phyloP scores from a whole-genome alignment of 2,329 filamentous ascomycete species.

The Gaeumannomyces sp. region DNA sequence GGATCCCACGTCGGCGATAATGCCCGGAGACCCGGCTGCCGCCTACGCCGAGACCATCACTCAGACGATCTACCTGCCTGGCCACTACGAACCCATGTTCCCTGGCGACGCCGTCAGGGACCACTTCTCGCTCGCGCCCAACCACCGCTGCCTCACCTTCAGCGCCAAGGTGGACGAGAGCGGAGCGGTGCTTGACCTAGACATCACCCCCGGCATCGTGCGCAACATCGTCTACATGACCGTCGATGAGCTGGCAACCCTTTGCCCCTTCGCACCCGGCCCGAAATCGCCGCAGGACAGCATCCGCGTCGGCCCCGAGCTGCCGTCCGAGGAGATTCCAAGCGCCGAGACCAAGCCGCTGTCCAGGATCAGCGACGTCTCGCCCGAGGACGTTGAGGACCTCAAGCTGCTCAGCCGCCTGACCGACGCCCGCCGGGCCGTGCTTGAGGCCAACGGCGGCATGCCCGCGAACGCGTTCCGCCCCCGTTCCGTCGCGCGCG shows the following conservation, averaged over 20 bases:
- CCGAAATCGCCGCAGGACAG: constrained; percentile 14
- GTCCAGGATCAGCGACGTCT: constrained; percentile 35
- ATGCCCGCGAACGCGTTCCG: constrained; percentile 34
- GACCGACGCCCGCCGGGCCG: constrained; percentile 36
- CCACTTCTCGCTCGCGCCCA: constrained; percentile 47
- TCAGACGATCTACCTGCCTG: constrained; percentile 54
- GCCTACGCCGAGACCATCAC: constrained; percentile 55
- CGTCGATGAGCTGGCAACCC: constrained; percentile 39
- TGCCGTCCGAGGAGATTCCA: not conserved
- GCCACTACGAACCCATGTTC: constrained; percentile 54
- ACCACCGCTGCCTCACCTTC: constrained; percentile 53
- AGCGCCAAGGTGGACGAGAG: constrained; percentile 48
- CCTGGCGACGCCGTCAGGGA: constrained; percentile 40
- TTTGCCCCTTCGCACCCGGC: constrained; percentile 31
- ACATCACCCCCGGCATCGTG: constrained; percentile 48
- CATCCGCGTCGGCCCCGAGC: not conserved
- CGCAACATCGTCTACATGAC: constrained; percentile 52
- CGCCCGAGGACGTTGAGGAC: constrained; percentile 35
- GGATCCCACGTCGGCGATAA: constrained; percentile 67
- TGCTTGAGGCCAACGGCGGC: constrained; percentile 40
- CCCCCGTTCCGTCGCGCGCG: constrained; percentile 34
- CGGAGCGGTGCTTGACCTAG: constrained; percentile 48
- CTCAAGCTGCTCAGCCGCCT: constrained; percentile 42
- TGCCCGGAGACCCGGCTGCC: constrained; percentile 50
- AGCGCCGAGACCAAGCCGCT: constrained; percentile 31